Evolutionary conservation across 2,329 filamentous ascomycete species (phyloP), one percentile per base, ranked within the genome.

Genomic region (Xylariaceae sp.): DNA sequence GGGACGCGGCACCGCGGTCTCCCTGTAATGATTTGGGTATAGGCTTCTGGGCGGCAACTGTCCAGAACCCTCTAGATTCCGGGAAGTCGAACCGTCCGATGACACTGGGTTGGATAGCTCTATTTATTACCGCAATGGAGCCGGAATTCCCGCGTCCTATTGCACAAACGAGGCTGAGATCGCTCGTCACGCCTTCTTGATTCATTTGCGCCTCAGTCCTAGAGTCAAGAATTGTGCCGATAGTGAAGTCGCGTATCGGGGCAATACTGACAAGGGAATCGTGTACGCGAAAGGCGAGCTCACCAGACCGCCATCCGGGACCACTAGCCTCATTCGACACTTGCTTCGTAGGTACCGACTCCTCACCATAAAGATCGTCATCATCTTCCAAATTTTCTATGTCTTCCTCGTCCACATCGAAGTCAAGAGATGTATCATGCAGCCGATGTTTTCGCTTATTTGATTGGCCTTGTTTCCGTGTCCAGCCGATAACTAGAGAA

Each of bases 401-500:
- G 65, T 74, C 84, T 64, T 76, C 69, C 7, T 80, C 78, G 4
- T 80, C 76, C 15, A 76, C 70, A 18, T 79, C 77, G 19, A 78
- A 63, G 8, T 76, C 77, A 26, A 80, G 61, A 10, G 76, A 72
- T 3, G 81, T 74, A 46, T 86, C 85, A 3, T 80, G 65, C 6
- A 80, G 68, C 40, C 84, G 80, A 21, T 80, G 78, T 61, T 84
- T 85, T 61, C 82, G 87, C 62, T 85, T 85, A 47, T 80, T 80
- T 2, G 76, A 62, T 56, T 84, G 80, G 10, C 75, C 72, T 50
- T 84, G 80, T 61, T 86, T 87, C 58, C 81, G 80, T 36, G 81
- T 84, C 87, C 91, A 96, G 19, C 88, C 86, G 22, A 99, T 68
- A 3, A 99, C 78, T 1, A 89, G 70, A 0, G 92, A 95, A 61